Base-by-base conservation (phyloP, 768 basidiomycete genomes). In the Glaciozyma antarctica region DNA sequence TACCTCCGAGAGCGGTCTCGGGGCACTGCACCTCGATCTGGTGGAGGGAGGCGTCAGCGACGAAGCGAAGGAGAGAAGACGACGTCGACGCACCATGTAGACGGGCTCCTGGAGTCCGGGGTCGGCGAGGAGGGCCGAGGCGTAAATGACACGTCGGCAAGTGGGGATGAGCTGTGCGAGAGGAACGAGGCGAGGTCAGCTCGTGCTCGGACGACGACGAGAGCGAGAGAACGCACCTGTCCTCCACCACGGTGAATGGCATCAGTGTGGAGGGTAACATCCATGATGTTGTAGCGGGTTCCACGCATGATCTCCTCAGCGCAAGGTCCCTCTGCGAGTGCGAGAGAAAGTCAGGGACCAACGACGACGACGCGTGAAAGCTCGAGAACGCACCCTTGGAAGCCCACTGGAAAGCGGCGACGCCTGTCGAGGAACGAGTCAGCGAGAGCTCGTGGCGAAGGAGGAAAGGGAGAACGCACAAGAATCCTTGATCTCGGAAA, bases 401-500 rank as follows among this genome's bases (percentile, higher is more conserved):
- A 53, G 95, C 95, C 95, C 93, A 98, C 80, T 98, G 95, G 86
- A 98, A 90, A 55, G 91, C 93, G 73, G 95, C 94, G 77, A 99
- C 84, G 77, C 49, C 49, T 51, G 49, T 51, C 26, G 13, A 24
- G n/a, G 26, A 24, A 22, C 3, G n/a, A 7, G 5, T 51, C 22
- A 26, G 49, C 10, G 22, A 17, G 49, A 26, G n/a, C 49, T 7
- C 21, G 49, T 1, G 10, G 3, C 49, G 49, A 13, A 13, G 38
- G 12, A 41, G 38, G 38, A 15, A 13, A 4, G 49, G n/a, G 26
- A 12, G n/a, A 15, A 24, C 49, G 19, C 26, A 56, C 92, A 95
- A 71, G 95, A 98, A 78, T 99, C 95, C 83, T 99, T 98, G 83
- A 99, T 99, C 84, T 99, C 95, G 77, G 91, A 94, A 69, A 99